Evolutionary conservation across 345 rosid species (phyloP).

Genomic region (Corchorus olitorius): DNA sequence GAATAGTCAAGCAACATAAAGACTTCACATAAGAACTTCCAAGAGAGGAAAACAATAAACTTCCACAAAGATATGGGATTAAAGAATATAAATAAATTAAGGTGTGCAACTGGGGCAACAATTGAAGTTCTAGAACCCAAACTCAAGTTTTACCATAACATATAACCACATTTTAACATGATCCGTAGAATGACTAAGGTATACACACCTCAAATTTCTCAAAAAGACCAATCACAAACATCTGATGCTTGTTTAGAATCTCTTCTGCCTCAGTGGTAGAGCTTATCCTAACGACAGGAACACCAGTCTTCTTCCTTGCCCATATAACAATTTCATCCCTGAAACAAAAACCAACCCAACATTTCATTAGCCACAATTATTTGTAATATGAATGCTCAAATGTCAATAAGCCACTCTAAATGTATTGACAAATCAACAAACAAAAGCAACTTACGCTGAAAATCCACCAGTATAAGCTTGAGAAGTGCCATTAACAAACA

Average conservation of each 20-base stretch:
- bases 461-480: slow-evolving; percentile 72
- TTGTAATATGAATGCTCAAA: not conserved
- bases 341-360: slow-evolving; percentile 26
- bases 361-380: not conserved
- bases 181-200: not conserved
- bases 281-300: slow-evolving; percentile 55
- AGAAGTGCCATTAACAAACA: slow-evolving; percentile 75
- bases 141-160: not conserved
- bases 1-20: not conserved
- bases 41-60: not conserved
- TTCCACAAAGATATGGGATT: not conserved
- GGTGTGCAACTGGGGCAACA: slow-evolving; percentile 1
- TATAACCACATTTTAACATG: not conserved
- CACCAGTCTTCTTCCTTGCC: slow-evolving; percentile 82
- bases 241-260: slow-evolving; percentile 52
- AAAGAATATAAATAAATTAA: not conserved
- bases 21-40: not conserved
- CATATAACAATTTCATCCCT: slow-evolving; percentile 83
- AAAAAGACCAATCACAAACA: slow-evolving; percentile 61
- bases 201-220: slow-evolving; percentile 67
- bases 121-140: not conserved
- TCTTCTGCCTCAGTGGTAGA: slow-evolving; percentile 60
- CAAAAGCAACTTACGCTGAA: slow-evolving; percentile 53
- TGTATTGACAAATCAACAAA: not conserved
- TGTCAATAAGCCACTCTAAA: not conserved